Base-by-base conservation (phyloP, 2,329 filamentous ascomycete species). In the Aureobasidium melanogenum region DNA sequence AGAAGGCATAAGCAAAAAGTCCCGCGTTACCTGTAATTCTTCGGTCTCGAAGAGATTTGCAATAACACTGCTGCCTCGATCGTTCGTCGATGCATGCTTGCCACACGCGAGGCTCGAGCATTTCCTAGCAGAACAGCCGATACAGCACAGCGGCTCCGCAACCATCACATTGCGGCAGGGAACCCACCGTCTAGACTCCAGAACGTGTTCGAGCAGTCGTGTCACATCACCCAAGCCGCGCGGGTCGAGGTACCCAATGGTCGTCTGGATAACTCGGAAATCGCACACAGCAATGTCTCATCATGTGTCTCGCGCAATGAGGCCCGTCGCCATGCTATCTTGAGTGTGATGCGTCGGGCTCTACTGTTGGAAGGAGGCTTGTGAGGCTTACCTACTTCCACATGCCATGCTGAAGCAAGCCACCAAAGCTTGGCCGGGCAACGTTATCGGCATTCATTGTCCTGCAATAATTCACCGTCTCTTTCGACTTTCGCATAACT, bases 191-290 rank as follows among this genome's bases (percentile, higher is more conserved):
- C 34, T 24, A 39, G 50, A 54, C 34, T 28, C 34, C 34, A 39
- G 50, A 54, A 39, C 50, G 50, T 39, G 34, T 39, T 24, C n/a
- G 19, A 39, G 50, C 50, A 28, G 50, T 54, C 50, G 50, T 54
- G 32, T 17, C 50, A 54, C 50, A 54, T 39, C 50, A 54, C 50
- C 50, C 50, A 54, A 54, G 50, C 50, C 50, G 50, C 50, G 34
- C 50, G 50, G 48, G 50, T 54, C 14, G 19, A 52, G 15, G 34
- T 54, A 39, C 24, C 22, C 8, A 36, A 54, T 39, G n/a, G 19
- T n/a, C 22, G 19, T 52, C 32, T 38, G 48, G 34, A 26, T 28
- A 54, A 32, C 19, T 54, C 50, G 34, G 50, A 38, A 36, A 34
- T 22, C 34, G n/a, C 50, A 52, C n/a, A 28, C 34, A 38, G 19